Evolutionary conservation across 441 rosid species (phyloP), one percentile per base, ranked within the genome.

Genomic region (Bocquillonia castaneifolia): DNA sequence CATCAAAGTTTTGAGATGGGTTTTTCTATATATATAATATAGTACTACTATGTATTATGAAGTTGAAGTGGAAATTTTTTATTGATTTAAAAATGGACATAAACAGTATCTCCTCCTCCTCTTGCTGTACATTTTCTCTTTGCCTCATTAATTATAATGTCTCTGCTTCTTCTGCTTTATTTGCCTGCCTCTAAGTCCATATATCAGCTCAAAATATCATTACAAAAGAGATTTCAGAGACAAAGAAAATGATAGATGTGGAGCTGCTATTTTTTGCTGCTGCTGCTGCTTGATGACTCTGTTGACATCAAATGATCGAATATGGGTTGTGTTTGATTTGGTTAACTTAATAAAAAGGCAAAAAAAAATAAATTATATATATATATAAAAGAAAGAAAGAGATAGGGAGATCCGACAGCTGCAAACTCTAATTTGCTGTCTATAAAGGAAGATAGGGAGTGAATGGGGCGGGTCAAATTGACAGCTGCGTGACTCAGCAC

Each of bases 391-490:
- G 44, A 26, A 28, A 5, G 15, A 20, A 13, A 34, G 34, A 15
- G 31, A 50, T 28, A 39, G 63, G 48, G 73, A 67, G 55, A 48
- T 73, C 81, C 80, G 83, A 80, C 86, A 83, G 78, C 61, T 81
- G 84, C 87, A 82, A 80, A 79, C 82, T 61, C 80, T 76, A 52
- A 78, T 82, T 84, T 83, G 88, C 86, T 82, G 88, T 81, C 83
- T 32, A 42, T 25, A 36, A 37, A 64, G 56, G 56, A 79, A 52
- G 66, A 74, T 65, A 69, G 63, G 36, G 67, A 56, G 45, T 57
- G 52, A 54, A 60, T 40, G 48, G 71, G 34, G 45, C 14, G 65
- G 59, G 61, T 71, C 75, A 70, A 78, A 74, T 47, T 77, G 87
- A 78, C 86, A 84, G 86, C 85, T 81, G 82, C 82, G 74, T 71